Evolutionary conservation across 2,329 filamentous ascomycete species (phyloP).

Genomic region (Fusarium proliferatum): DNA sequence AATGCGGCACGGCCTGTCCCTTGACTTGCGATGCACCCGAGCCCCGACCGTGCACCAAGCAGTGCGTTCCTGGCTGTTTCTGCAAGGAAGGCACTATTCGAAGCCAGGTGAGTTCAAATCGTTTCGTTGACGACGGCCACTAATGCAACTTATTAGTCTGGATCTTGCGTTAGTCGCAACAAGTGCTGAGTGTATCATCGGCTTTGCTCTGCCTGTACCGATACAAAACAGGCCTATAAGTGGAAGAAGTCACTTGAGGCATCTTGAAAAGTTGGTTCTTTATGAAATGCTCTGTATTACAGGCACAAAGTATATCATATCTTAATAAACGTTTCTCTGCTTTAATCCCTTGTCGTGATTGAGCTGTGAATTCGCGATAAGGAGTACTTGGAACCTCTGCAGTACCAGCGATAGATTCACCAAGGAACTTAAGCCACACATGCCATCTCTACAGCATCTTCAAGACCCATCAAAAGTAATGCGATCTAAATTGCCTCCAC

Average conservation of each 20-base stretch:
- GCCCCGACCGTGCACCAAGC: not conserved
- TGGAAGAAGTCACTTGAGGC: accelerated
- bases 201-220: accelerated
- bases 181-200: not conserved
- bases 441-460: no score
- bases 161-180: not conserved
- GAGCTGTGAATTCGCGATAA: accelerated
- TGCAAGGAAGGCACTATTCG: not conserved
- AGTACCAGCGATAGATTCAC: not conserved
- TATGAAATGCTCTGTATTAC: not conserved
- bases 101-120: not conserved
- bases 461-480: accelerated
- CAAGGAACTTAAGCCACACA: accelerated
- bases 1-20: not conserved
- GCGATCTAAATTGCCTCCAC: not conserved
- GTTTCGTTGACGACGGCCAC: accelerated
- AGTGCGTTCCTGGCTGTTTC: not conserved
- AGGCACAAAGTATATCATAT: not conserved
- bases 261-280: not conserved
- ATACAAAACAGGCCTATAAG: accelerated
- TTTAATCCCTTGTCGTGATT: accelerated
- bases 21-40: not conserved
- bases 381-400: accelerated
- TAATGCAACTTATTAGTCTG: accelerated
- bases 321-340: accelerated